Evolutionary conservation across 805 yeast genomes (phyloP), one percentile per base, ranked within the genome.

Genomic region (Wickerhamomyces rabaulensis): DNA sequence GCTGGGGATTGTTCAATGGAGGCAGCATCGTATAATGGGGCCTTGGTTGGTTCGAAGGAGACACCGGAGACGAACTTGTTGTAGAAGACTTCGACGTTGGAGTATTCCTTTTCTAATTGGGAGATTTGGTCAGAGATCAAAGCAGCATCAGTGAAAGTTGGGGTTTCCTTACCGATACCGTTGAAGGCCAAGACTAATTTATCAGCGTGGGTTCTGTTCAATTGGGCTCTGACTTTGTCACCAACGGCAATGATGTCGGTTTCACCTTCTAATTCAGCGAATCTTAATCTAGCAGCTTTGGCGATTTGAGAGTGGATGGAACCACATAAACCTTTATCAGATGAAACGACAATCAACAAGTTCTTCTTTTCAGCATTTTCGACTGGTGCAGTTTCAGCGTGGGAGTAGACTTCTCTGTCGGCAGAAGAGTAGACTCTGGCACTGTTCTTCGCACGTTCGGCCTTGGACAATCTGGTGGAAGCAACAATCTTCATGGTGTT

Each of bases 401-500:
- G 80, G 57, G 78, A 73, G 73, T 75, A 88, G 60, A 94, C 88
- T 66, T 85, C 89, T 52, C 75, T 59, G 65, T 90, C 95, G 50
- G 91, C 82, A 60, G 78, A 76, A 65, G 84, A 84, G 78, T 87
- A 92, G 51, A 80, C 84, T 69, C 95, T 84, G 43, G 97, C 85
- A 43, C 87, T 79, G 58, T 76, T 74, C 90, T 90, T 92, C 52
- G 97, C 96, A 70, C 84, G 87, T 74, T 90, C 96, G 52, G 99
- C 99, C 74, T 87, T 90, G 68, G 81, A 78, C 69, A 94, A 81
- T 75, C 97, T 86, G 60, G 99, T 94, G 38, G 98, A 92, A 38
- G 99, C 99, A 64, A 94, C 99, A 73, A 94, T 85, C 79, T 91
- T 94, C 98, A 94, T 94, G 71, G 99, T 94, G 76, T 94, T 94